phyloP scores from a whole-genome alignment of 495 filamentous ascomycete genomes.

The Acidomyces sp. region DNA sequence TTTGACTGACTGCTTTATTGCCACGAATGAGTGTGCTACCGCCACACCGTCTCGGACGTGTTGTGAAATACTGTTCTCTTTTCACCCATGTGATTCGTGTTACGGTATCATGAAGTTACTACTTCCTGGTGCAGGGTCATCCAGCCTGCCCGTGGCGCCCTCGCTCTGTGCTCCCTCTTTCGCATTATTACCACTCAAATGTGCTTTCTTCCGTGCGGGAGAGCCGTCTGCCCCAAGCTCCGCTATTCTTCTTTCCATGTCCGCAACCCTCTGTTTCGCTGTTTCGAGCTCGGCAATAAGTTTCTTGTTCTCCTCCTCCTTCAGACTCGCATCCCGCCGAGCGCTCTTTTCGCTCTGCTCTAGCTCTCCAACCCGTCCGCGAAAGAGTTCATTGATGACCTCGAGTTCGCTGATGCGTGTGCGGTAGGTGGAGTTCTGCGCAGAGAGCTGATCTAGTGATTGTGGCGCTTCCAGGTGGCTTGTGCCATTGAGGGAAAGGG shows the following conservation, averaged over 20 bases:
- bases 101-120: slow-evolving; percentile 2
- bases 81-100: too few species aligned
- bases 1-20: too few species aligned
- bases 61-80: too few species aligned
- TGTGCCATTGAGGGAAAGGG: slow-evolving; percentile 50
- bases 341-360: slow-evolving; percentile 64
- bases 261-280: slow-evolving; percentile 61
- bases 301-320: slow-evolving; percentile 38
- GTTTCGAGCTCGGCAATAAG: slow-evolving; percentile 61
- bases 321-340: slow-evolving; percentile 44
- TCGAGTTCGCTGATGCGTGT: slow-evolving; percentile 57
- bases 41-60: too few species aligned
- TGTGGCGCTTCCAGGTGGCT: slow-evolving; percentile 46
- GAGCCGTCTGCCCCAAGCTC: slow-evolving; percentile 47
- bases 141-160: not conserved
- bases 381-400: slow-evolving; percentile 87
- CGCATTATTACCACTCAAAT: not conserved
- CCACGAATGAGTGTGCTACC: too few species aligned
- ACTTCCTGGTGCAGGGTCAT: not conserved
- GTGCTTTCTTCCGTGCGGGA: not conserved
- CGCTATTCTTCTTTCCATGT: slow-evolving; percentile 66
- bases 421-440: slow-evolving; percentile 26
- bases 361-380: slow-evolving; percentile 73
- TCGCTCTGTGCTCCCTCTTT: not conserved
- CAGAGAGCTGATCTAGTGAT: slow-evolving; percentile 41